A percentile compares a stretch with the other conserved stretches of the same genome.
Evolutionary conservation across 495 filamentous ascomycete species (phyloP).

Genomic region (Geoglossum glabrum): DNA sequence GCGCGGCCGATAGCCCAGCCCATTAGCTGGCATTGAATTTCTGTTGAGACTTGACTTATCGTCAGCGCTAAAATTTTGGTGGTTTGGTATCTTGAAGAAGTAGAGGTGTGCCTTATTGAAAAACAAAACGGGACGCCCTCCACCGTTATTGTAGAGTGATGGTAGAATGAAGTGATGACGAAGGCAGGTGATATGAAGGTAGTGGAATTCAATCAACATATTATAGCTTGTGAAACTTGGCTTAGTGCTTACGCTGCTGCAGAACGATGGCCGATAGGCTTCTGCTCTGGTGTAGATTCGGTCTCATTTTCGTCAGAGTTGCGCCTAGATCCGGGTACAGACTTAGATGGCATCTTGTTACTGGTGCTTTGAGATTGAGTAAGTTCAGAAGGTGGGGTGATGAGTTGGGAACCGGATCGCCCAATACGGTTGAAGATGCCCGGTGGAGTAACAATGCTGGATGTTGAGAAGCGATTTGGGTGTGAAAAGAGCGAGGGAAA

Average conservation of each 20-base stretch:
- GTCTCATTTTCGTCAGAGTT: conserved; percentile 61
- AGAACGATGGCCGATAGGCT: conserved; percentile 45
- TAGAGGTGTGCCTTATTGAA: background rate
- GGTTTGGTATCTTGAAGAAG: too few relatives aligned
- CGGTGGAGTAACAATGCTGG: conserved; percentile 61
- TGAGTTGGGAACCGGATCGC: conserved; percentile 39
- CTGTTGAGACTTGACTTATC: conserved; percentile 41
- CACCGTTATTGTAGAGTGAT: background rate
- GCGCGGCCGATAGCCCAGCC: conserved; percentile 37
- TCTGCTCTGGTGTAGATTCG: conserved; percentile 39
- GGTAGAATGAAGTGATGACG: background rate
- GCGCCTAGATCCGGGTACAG: conserved; percentile 69
- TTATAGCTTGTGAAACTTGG: background rate
- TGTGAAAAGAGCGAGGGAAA: conserved; percentile 55
- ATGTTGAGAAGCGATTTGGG: conserved; percentile 64
- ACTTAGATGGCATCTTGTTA: conserved; percentile 49
- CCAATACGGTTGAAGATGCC: conserved; percentile 54
- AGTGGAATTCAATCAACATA: conserved; percentile 5
- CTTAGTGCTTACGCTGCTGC: conserved; percentile 39
- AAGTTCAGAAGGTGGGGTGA: conserved; percentile 20
- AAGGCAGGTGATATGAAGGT: background rate
- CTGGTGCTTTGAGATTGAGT: conserved; percentile 22
- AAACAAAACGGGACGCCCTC: background rate
- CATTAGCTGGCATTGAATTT: conserved; percentile 72
- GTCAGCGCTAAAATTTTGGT: background rate